Conservation (phyloP, 2,329 filamentous ascomycete genomes). For the Colletotrichum truncatum region DNA sequence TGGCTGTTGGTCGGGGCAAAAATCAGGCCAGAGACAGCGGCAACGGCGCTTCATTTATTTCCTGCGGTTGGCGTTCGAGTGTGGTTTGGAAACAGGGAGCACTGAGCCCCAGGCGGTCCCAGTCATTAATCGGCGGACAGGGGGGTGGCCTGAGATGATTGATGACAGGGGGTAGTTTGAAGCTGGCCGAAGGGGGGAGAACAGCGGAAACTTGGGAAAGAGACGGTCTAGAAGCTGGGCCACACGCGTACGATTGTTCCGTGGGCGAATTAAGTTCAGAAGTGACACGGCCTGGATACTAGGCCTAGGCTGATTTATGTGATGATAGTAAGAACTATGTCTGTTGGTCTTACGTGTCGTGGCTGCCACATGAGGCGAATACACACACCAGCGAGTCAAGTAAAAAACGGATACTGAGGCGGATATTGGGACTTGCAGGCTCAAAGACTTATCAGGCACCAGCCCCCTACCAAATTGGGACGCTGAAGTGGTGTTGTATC, state of each 20-base stretch:
- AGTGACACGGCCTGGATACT: too few species aligned
- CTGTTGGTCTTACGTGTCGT: neutral
- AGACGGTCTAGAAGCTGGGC: neutral
- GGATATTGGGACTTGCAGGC: too few species aligned
- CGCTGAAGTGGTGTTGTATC: neutral
- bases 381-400: neutral
- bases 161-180: neutral
- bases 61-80: conserved; percentile 15
- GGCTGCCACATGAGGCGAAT: neutral
- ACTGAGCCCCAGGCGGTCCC: neutral
- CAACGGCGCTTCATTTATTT: conserved; percentile 1
- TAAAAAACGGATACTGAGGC: neutral
- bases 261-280: neutral
- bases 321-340: too few species aligned
- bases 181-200: neutral
- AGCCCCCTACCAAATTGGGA: neutral
- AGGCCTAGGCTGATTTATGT: too few species aligned
- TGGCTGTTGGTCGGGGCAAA: too few species aligned
- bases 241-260: neutral
- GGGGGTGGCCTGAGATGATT: neutral
- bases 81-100: conserved; percentile 6
- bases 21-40: neutral
- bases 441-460: too few species aligned
- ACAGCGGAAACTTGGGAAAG: neutral
- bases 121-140: neutral